These are phyloP conservation scores for Euphorbia tirucalli DNA, from an alignment of 345 rosid species.

Conservation along the genomic window DNA sequence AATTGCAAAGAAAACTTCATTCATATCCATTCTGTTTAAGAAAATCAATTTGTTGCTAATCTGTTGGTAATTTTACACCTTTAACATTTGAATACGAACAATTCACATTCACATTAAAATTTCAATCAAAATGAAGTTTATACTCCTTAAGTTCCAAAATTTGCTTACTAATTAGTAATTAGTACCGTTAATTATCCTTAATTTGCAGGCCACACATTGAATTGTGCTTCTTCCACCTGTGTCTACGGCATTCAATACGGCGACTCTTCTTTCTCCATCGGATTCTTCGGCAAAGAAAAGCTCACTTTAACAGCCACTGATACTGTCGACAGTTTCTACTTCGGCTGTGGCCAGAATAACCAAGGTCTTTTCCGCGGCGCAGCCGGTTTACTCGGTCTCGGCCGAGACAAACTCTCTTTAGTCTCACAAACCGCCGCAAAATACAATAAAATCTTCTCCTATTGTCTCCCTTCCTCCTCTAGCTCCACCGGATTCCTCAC, in stretches of 20 bases:
- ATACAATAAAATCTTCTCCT: slow-evolving; percentile 72
- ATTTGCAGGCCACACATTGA: slow-evolving; percentile 40
- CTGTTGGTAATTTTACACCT: too few species aligned
- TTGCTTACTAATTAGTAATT: too few species aligned
- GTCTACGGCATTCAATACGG: slow-evolving; percentile 78
- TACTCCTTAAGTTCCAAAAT: too few species aligned
- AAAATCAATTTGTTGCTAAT: too few species aligned
- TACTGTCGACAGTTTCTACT: slow-evolving; percentile 38
- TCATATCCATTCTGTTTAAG: too few species aligned
- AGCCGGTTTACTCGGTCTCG: slow-evolving; percentile 81
- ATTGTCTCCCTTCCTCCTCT: slow-evolving; percentile 75
- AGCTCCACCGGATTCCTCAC: slow-evolving; percentile 69
- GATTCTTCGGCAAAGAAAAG: slow-evolving; percentile 61
- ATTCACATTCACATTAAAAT: too few species aligned
- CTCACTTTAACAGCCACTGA: slow-evolving; percentile 54
- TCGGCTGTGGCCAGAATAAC: slow-evolving; percentile 89
- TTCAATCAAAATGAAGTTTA: too few species aligned
- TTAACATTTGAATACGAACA: too few species aligned
- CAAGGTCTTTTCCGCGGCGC: slow-evolving; percentile 66
- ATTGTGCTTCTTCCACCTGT: slow-evolving; percentile 57
- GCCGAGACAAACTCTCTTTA: slow-evolving; percentile 61
- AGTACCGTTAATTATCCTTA: too few species aligned
- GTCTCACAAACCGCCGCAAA: slow-evolving; percentile 60
- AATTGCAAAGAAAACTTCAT: too few species aligned
- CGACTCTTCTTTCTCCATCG: slow-evolving; percentile 64